Conservation (phyloP, 441 rosid species). For the Pelargonium australe region DNA sequence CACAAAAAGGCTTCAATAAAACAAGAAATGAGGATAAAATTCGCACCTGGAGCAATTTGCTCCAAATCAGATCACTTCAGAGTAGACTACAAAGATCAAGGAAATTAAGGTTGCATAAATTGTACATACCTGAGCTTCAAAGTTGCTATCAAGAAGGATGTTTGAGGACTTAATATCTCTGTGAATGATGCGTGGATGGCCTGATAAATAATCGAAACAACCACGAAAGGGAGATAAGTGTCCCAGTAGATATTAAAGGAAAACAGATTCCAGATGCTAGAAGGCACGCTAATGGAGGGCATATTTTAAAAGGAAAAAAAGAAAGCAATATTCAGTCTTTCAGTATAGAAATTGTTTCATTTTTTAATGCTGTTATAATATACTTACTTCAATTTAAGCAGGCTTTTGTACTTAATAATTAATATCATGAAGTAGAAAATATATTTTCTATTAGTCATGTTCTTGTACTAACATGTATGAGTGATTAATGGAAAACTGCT, state of each 20-base stretch:
- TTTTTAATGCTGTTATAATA: not conserved
- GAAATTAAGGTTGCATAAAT: conserved; percentile 11
- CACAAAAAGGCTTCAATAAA: no score
- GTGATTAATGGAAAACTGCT: not conserved
- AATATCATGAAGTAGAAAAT: conserved; percentile 2
- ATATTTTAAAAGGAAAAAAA: no score
- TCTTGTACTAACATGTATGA: not conserved
- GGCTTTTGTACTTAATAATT: conserved; percentile 13
- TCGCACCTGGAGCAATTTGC: conserved; percentile 6
- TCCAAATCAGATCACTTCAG: conserved; percentile 11
- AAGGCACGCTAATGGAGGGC: no score
- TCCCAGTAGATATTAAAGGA: not conserved
- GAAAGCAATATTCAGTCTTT: not conserved
- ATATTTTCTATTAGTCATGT: not conserved
- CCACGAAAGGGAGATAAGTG: conserved; percentile 9
- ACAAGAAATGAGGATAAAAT: conserved; percentile 14
- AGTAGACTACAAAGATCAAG: not conserved
- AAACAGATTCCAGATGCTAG: not conserved
- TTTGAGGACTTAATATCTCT: conserved; percentile 95
- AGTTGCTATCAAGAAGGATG: conserved; percentile 84
- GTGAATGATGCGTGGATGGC: conserved; percentile 90
- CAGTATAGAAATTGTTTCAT: not conserved
- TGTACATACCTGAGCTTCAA: conserved; percentile 63
- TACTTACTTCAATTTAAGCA: conserved; percentile 1
- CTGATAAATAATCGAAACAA: conserved; percentile 28